These are phyloP conservation scores for Anethum foeniculum DNA, from an alignment of 140 eudicot genomes.

Conservation along the genomic window DNA sequence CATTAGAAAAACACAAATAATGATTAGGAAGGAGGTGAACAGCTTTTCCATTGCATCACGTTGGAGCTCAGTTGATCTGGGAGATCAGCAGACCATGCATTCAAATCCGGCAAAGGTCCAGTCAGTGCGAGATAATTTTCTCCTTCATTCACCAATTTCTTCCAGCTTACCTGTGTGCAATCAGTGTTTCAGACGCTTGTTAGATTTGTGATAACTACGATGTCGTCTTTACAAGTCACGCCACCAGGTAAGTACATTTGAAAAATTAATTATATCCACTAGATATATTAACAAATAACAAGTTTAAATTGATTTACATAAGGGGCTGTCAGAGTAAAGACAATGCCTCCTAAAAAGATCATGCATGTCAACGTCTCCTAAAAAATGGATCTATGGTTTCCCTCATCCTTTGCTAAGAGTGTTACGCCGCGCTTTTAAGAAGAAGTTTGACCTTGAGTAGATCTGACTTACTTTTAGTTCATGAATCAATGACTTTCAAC, in stretches of 20 bases:
- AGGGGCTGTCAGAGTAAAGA: neutral
- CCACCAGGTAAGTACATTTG: neutral
- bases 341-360: neutral
- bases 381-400: neutral
- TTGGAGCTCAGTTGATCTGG: constrained; percentile 50
- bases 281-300: neutral
- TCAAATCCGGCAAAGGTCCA: constrained; percentile 68
- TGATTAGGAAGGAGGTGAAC: constrained; percentile 24
- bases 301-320: neutral
- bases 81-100: constrained; percentile 58
- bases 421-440: neutral
- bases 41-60: constrained; percentile 50
- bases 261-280: neutral
- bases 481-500: too few species aligned
- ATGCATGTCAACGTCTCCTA: neutral
- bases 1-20: neutral
- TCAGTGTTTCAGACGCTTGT: neutral
- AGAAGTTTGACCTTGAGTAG: neutral
- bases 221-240: neutral
- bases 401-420: neutral
- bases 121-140: constrained; percentile 76
- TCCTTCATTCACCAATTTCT: constrained; percentile 51
- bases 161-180: constrained; percentile 62
- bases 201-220: neutral
- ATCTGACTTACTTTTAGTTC: neutral